Evolutionary conservation across 106 monocot species (phyloP).

Genomic region (Apostasia shenzhenica): DNA sequence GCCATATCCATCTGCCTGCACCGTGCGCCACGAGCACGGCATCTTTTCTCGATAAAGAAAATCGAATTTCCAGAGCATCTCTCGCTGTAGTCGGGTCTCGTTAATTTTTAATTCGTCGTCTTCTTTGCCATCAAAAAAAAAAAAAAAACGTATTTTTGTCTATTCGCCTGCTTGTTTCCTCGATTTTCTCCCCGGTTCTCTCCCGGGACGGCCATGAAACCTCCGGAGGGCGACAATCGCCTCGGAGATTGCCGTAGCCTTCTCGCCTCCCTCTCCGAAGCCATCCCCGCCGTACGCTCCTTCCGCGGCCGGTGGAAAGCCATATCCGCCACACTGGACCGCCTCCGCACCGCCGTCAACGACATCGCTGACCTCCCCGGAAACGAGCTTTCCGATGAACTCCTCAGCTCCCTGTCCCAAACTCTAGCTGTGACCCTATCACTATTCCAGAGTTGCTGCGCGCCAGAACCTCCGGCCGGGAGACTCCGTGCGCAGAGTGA

Average conservation of each 20-base stretch:
- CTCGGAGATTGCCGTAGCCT: slow-evolving; percentile 20
- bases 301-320: slow-evolving; percentile 49
- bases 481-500: slow-evolving; percentile 70
- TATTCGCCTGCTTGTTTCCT: background rate
- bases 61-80: too few relatives aligned
- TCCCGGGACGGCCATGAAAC: slow-evolving; percentile 29
- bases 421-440: slow-evolving; percentile 33
- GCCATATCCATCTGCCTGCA: too few relatives aligned
- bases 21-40: too few relatives aligned
- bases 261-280: slow-evolving; percentile 23
- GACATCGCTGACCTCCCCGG: slow-evolving; percentile 7
- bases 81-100: too few relatives aligned
- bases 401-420: slow-evolving; percentile 37
- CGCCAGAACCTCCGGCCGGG: slow-evolving; percentile 37
- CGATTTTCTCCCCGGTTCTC: slow-evolving; percentile 2
- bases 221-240: slow-evolving; percentile 13
- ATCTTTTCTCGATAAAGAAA: too few relatives aligned
- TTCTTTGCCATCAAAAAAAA: too few relatives aligned
- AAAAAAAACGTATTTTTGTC: too few relatives aligned
- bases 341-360: slow-evolving; percentile 28
- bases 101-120: too few relatives aligned
- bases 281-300: slow-evolving; percentile 30
- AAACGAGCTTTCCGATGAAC: slow-evolving; percentile 24
- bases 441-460: slow-evolving; percentile 31
- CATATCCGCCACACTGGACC: slow-evolving; percentile 31